Evolutionary conservation across 2,329 filamentous ascomycete species (phyloP).

Genomic region (Paradendryphiella salina): DNA sequence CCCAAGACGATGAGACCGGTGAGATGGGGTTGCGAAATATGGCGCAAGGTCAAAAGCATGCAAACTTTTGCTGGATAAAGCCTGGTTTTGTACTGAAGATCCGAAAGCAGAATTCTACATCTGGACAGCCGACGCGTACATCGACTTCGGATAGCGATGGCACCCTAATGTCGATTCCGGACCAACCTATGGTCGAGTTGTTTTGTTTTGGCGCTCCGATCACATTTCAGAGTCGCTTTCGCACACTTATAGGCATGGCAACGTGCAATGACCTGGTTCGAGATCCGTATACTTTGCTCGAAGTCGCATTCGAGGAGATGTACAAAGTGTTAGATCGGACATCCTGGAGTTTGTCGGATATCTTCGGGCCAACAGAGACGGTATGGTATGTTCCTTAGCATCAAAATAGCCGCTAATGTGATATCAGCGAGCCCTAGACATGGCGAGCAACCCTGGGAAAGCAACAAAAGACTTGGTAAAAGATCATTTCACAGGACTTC

Average conservation of each 20-base stretch:
- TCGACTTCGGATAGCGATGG: slow-evolving; percentile 20
- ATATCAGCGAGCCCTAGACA: slow-evolving; percentile 26
- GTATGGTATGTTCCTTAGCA: slow-evolving; percentile 14
- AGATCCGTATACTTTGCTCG: slow-evolving; percentile 41
- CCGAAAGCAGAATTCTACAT: slow-evolving; percentile 1
- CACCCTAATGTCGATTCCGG: slow-evolving; percentile 2
- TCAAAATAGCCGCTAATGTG: slow-evolving; percentile 4
- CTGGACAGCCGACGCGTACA: slow-evolving; percentile 11
- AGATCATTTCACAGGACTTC: slow-evolving; percentile 33
- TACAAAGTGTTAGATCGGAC: slow-evolving; percentile 36
- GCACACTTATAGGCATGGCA: slow-evolving; percentile 12
- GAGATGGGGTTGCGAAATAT: not conserved
- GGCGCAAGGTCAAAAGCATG: slow-evolving; percentile 22
- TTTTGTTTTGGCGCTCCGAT: slow-evolving; percentile 36
- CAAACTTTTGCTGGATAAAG: slow-evolving; percentile 33
- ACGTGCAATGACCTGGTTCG: slow-evolving; percentile 27
- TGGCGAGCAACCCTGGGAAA: slow-evolving; percentile 23
- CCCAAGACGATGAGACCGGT: not conserved
- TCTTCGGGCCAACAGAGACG: slow-evolving; percentile 40
- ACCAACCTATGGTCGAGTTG: slow-evolving; percentile 22
- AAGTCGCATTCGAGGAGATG: slow-evolving; percentile 39
- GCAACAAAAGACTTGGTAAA: slow-evolving; percentile 23
- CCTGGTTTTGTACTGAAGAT: slow-evolving; percentile 33
- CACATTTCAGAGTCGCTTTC: slow-evolving; percentile 22
- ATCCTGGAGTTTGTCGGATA: slow-evolving; percentile 34